Percentiles rank a stretch among this genome's conserved stretches.
Conservation (phyloP, 2,329 filamentous ascomycete species). For the Penicillium sp. region DNA sequence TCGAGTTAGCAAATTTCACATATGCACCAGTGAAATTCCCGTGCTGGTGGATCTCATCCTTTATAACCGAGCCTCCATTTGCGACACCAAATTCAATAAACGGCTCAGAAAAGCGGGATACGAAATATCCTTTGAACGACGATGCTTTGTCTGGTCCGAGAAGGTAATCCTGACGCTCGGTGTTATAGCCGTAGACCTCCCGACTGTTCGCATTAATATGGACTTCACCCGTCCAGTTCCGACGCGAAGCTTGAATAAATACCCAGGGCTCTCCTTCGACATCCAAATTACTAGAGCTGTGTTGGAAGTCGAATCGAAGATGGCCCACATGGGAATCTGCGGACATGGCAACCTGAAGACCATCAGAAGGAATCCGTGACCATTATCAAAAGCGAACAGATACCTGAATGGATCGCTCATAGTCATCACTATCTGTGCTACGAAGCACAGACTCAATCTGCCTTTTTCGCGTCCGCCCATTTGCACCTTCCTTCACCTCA, state of each 20-base stretch:
- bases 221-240: constrained; percentile 49
- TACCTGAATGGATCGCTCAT: constrained; percentile 17
- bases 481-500: constrained; percentile 41
- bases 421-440: not conserved
- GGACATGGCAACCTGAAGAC: constrained; percentile 38
- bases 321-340: constrained; percentile 47
- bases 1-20: constrained; percentile 38
- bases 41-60: constrained; percentile 22
- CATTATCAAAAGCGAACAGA: not conserved
- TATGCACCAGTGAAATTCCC: constrained; percentile 46
- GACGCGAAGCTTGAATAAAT: constrained; percentile 47
- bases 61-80: constrained; percentile 28
- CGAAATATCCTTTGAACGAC: constrained; percentile 49
- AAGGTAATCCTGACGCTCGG: constrained; percentile 50
- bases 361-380: not conserved
- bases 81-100: constrained; percentile 43
- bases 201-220: constrained; percentile 37
- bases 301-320: constrained; percentile 44
- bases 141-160: constrained; percentile 46
- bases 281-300: not conserved
- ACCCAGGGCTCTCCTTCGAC: constrained; percentile 35
- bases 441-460: constrained; percentile 9
- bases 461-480: constrained; percentile 39
- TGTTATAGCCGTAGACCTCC: constrained; percentile 49
- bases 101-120: constrained; percentile 48